phyloP scores from a whole-genome alignment of 805 yeast genomes.

The Saccharomycopsis olivae region DNA sequence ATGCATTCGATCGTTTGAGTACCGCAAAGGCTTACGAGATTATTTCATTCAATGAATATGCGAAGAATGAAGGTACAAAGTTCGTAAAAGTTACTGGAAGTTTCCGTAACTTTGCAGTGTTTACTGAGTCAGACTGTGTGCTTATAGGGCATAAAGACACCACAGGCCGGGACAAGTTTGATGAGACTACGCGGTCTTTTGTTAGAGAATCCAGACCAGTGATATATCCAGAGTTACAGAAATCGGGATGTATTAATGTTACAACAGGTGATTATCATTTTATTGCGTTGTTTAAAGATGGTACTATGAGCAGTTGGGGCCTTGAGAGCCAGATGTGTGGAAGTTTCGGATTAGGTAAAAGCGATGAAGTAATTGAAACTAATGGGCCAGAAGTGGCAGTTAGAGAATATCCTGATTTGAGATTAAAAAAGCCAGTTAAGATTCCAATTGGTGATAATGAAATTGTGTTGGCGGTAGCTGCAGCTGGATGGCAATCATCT shows the following conservation, averaged over 20 bases:
- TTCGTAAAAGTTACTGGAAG: slow-evolving; percentile 47
- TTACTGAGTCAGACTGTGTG: slow-evolving; percentile 37
- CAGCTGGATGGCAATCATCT: slow-evolving; percentile 76
- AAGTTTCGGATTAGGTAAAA: slow-evolving; percentile 54
- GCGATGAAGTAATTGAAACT: slow-evolving; percentile 18
- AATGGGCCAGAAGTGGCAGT: slow-evolving; percentile 22
- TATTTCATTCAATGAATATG: slow-evolving; percentile 25
- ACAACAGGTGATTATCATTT: slow-evolving; percentile 66
- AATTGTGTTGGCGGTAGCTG: slow-evolving; percentile 49
- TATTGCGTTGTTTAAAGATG: slow-evolving; percentile 49
- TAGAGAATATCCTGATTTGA: slow-evolving; percentile 24
- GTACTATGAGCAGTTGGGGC: slow-evolving; percentile 60
- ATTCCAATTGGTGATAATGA: slow-evolving; percentile 29
- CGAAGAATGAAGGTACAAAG: slow-evolving; percentile 20
- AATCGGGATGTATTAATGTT: slow-evolving; percentile 39
- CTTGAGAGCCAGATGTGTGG: slow-evolving; percentile 52
- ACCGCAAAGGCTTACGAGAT: slow-evolving; percentile 20
- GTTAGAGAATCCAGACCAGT: slow-evolving; percentile 23
- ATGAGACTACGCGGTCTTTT: slow-evolving; percentile 26
- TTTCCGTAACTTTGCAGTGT: slow-evolving; percentile 42
- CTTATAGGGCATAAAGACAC: slow-evolving; percentile 9
- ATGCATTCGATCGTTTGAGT: background rate
- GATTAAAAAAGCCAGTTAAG: slow-evolving; percentile 31
- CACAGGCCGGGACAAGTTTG: slow-evolving; percentile 8
- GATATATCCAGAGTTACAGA: slow-evolving; percentile 33